phyloP scores from a whole-genome alignment of 169 alveolate genomes.

The Plasmodium fragile region DNA sequence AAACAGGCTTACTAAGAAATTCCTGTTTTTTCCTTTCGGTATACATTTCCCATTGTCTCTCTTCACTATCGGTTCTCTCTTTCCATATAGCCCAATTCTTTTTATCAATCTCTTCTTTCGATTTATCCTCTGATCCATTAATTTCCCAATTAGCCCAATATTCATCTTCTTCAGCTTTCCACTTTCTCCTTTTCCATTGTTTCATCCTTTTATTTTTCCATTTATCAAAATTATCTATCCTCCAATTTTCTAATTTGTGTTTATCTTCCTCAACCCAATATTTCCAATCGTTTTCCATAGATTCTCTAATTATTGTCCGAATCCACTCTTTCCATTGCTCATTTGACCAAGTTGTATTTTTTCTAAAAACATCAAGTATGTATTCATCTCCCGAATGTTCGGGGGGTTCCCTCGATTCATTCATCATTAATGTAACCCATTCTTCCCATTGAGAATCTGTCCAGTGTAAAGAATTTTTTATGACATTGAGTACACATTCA shows the following conservation, averaged over 20 bases:
- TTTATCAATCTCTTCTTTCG: neutral
- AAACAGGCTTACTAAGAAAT: neutral
- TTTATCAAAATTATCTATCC: neutral
- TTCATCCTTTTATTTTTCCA: neutral
- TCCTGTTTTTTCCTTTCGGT: neutral
- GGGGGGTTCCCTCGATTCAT: neutral
- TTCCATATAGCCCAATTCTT: neutral
- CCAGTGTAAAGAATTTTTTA: neutral
- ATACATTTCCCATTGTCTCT: neutral
- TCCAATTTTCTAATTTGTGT: constrained; percentile 11
- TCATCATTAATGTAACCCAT: neutral
- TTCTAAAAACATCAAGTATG: neutral
- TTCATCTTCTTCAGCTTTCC: neutral
- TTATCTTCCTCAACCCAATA: constrained; percentile 5
- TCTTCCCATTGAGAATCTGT: neutral
- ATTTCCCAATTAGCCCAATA: neutral
- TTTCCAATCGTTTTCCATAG: constrained; percentile 29
- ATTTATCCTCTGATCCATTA: neutral
- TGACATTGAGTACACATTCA: neutral
- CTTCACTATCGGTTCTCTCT: constrained; percentile 8
- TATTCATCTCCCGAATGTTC: constrained; percentile 1
- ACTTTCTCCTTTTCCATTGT: neutral
- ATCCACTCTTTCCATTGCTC: constrained; percentile 27
- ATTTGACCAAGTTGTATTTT: neutral
- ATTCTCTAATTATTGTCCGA: neutral